Evolutionary conservation across 768 basidiomycete genomes (phyloP), one percentile per base, ranked within the genome.

Genomic region (Asterophora parasitica): DNA sequence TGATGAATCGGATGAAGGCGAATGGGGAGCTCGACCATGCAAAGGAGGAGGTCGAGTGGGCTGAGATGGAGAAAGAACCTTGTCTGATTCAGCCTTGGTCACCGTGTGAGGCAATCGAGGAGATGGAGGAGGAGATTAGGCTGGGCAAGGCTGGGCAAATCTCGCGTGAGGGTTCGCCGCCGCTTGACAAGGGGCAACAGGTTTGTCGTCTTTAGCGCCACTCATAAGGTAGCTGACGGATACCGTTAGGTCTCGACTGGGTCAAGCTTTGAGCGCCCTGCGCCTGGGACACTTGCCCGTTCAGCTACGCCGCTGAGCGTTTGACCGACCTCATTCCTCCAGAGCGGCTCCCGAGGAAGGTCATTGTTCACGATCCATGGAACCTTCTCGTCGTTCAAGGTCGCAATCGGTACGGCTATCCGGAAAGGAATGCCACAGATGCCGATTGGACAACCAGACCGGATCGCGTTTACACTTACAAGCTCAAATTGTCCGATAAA

Each of bases 341-440:
- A 26, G 51, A 58, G 12, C 46, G 42, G 9, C 59, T 69, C 27
- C 76, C 76, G 0, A 49, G 67, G 54, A 71, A 55, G 15, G 60
- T 77, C 8, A 51, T 69, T 15, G 71, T 76, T 1, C 74, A 76
- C 46, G 74, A 75, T 46, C 74, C 75, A 0, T 73, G 62, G 52
- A 55, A 58, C 44, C 34, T 69, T 7, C 64, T 75, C 27, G 13
- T 46, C 19, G 62, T 62, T 33, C 33, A 37, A 2, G 40, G 44
- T 5, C 11, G 12, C 4, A 45, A 51, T 40, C 27, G 15, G 7
- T 19, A 40, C 15, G 41, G 38, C 15, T 19, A 26, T 34, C 35
- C 13, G 4, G n/a, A 19, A 37, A 6, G 11, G 28, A 30, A 33
- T 17, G 39, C 46, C 26, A 26, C 26, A 8, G 23, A 23, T 1